Evolutionary conservation across 2,329 filamentous ascomycete species (phyloP).

Genomic region (Monosporascus sp.): DNA sequence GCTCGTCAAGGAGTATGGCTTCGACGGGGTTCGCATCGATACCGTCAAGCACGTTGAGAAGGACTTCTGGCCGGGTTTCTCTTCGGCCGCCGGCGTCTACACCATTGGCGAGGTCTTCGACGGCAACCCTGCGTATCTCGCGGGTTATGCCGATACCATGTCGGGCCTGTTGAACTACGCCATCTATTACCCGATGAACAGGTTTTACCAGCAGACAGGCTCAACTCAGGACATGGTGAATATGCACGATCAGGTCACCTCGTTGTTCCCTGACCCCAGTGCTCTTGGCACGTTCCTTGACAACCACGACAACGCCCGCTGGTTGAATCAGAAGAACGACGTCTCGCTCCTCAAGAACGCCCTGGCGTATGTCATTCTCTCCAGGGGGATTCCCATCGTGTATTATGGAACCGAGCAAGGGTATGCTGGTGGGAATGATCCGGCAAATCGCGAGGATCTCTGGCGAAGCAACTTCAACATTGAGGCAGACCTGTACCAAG

Average conservation of each 20-base stretch:
- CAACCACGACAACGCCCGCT: slow-evolving; percentile 56
- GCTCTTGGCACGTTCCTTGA: slow-evolving; percentile 50
- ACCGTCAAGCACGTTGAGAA: slow-evolving; percentile 58
- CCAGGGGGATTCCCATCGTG: slow-evolving; percentile 58
- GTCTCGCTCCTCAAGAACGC: slow-evolving; percentile 54
- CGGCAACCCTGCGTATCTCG: slow-evolving; percentile 45
- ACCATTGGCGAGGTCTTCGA: slow-evolving; percentile 57
- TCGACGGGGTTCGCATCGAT: slow-evolving; percentile 59
- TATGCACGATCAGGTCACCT: slow-evolving; percentile 32
- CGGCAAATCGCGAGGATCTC: slow-evolving; percentile 52
- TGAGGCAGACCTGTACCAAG: slow-evolving; percentile 42
- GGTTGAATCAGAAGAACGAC: slow-evolving; percentile 47
- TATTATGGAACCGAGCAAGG: slow-evolving; percentile 65
- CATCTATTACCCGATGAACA: slow-evolving; percentile 26
- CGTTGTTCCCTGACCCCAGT: slow-evolving; percentile 37
- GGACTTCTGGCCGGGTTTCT: slow-evolving; percentile 53
- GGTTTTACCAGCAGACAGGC: slow-evolving; percentile 33
- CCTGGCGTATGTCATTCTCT: slow-evolving; percentile 56
- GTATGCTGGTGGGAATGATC: slow-evolving; percentile 42
- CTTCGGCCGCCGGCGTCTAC: slow-evolving; percentile 51
- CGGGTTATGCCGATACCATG: slow-evolving; percentile 49
- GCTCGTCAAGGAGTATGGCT: slow-evolving; percentile 55
- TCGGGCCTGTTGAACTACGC: slow-evolving; percentile 60
- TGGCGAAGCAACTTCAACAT: slow-evolving; percentile 50
- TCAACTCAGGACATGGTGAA: slow-evolving; percentile 34